Evolutionary conservation across 345 rosid species (phyloP), one percentile per base, ranked within the genome.

Genomic region (Rhodamnia rubescens): DNA sequence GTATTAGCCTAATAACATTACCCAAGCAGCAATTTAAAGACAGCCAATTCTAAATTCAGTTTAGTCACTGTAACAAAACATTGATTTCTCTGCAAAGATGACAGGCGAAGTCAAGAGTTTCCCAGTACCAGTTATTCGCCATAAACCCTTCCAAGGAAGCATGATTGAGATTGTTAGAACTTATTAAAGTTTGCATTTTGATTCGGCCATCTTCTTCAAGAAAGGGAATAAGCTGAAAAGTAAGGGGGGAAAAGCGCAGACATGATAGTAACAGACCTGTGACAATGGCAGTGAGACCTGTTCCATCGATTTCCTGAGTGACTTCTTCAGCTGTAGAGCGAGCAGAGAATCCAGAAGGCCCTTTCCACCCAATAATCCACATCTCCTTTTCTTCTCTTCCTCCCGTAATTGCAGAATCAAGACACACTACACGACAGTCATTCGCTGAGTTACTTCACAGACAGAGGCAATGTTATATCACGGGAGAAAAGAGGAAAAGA

Each of bases 231-330:
- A 32, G 36, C 29, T 51, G 61, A 82, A 57, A 81, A 40, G 27
- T 55, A 36, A 58, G 53, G 13, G 12, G 36, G 5, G 69, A n/a
- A 58, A 58, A 58, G 69, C 69, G 7, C 32, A 12, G 36, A 13
- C 8, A 58, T 58, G 36, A 58, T n/a, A 58, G 16, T 15, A 14
- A 51, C 26, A 51, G 26, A 90, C 93, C 93, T 84, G 93, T 89
- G 83, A 92, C 87, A 44, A 91, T 85, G 85, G 94, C 91, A 74
- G 93, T 91, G 85, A 91, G 91, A 61, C 87, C 91, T 74, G 89
- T 83, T 29, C 89, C 93, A 85, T 92, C 91, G 61, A 92, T 74
- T 83, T 89, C 92, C n/a, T 78, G 85, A 20, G 94, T 91, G 59
- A 91, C 90, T 82, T 91, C 87, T 83, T 89, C 90, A 7, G 91